Base-by-base conservation (phyloP, 192 early-diverging fungal genomes). In the Linnemannia zychae region DNA sequence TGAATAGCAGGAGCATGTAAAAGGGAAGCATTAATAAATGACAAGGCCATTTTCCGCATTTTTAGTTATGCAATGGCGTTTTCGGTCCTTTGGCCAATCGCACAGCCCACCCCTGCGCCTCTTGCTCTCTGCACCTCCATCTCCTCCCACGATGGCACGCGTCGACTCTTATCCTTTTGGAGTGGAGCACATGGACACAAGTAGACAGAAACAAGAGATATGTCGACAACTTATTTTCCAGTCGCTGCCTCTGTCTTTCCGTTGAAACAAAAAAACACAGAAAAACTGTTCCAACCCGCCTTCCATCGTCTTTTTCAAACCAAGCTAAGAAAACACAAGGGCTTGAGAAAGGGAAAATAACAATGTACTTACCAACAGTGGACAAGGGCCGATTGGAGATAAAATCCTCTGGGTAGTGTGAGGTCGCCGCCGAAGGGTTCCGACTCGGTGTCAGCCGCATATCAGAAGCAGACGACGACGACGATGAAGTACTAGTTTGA, bases 341-440 rank as follows among this genome's bases (percentile, higher is more conserved):
- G 28, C 31, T 22, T 31, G 24, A 31, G 28, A 63, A 53, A 71
- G 46, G 31, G n/a, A 73, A 18, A 72, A 24, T 3, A 7, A 28
- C 3, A 47, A 2, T 68, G 15, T n/a, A 57, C 53, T 78, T 77
- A 85, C 83, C 83, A 34, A 85, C 78, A 1, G 83, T 85, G 31
- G 83, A 79, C 15, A 85, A 33, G 7, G 83, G 83, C 37, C 78
- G 71, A 37, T 66, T 46, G 31, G 83, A 85, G 33, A 85, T 85
- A 74, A 85, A 85, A 68, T 85, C 83, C 44, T 85, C 83, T 44
- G 71, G 81, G 67, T 79, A 85, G 11, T 85, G 57, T 67, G 87
- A 73, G 72, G 77, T 67, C 70, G 84, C 71, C 76, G 72, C 78
- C 63, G 77, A 85, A 37, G 18, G 72, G 67, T 63, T 71, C 47